phyloP scores from a whole-genome alignment of 1,284 basidiomycete genomes.

The Microbotryum intermedium region DNA sequence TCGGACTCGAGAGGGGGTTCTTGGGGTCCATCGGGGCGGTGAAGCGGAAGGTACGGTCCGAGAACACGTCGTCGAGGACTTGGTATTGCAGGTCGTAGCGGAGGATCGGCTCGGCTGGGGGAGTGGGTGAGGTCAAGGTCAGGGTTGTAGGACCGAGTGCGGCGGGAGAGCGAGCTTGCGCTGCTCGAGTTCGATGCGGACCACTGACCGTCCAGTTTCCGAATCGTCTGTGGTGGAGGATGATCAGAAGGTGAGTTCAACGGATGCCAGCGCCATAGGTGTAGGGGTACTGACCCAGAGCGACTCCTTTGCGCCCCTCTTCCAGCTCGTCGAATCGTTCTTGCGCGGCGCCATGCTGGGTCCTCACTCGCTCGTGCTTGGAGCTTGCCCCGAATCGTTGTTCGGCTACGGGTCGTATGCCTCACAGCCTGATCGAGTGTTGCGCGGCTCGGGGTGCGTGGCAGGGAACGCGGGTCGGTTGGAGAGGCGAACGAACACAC shows the following conservation, averaged over 20 bases:
- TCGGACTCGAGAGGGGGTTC: constrained; percentile 31
- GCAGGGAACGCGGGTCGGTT: no score
- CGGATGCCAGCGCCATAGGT: no score
- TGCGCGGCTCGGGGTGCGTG: no score
- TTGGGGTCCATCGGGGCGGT: constrained; percentile 48
- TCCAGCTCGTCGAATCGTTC: not conserved
- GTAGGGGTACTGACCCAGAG: not conserved
- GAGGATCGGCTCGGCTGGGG: constrained; percentile 23
- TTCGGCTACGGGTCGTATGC: no score
- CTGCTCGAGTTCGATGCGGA: not conserved
- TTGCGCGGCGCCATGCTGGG: constrained; percentile 1
- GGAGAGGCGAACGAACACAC: no score
- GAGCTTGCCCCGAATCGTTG: no score
- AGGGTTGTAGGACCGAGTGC: not conserved
- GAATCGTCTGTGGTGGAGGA: constrained; percentile 21
- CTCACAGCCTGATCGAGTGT: no score
- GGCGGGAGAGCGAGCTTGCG: not conserved
- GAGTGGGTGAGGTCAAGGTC: not conserved
- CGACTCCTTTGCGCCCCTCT: constrained; percentile 1
- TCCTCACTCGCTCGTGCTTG: no score
- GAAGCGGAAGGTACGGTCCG: constrained; percentile 59
- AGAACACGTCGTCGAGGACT: constrained; percentile 68
- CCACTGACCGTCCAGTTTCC: constrained; percentile 23
- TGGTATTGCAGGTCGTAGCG: constrained; percentile 70
- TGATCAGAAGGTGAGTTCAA: not conserved